phyloP scores from a whole-genome alignment of 306 rosid species.

The Casuarina cunninghamiana region DNA sequence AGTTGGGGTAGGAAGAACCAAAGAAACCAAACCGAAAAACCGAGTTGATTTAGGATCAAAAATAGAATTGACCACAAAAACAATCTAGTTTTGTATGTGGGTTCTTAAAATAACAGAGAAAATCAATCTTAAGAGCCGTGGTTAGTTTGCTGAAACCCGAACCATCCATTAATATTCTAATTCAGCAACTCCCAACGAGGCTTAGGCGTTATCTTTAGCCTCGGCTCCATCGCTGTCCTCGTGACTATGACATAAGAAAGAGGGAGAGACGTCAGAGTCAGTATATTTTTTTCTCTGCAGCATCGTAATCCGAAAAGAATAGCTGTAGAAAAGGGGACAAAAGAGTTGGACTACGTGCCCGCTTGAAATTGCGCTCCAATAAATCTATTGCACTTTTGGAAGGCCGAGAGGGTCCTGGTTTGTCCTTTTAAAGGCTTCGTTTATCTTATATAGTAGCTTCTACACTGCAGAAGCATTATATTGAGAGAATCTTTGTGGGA shows the following conservation, averaged over 20 bases:
- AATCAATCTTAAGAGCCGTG: background rate
- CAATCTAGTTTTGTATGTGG: background rate
- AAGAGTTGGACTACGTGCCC: slow-evolving; percentile 40
- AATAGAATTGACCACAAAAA: background rate
- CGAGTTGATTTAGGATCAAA: background rate
- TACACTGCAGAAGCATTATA: background rate
- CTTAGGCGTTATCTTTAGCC: background rate
- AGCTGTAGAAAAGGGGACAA: slow-evolving; percentile 27
- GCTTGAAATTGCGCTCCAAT: slow-evolving; percentile 13
- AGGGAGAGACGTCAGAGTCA: background rate
- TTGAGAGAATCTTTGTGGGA: slow-evolving; percentile 21
- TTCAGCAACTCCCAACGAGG: background rate
- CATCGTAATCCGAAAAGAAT: background rate
- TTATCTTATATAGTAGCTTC: background rate
- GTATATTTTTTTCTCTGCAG: too few relatives aligned
- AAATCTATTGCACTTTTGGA: slow-evolving; percentile 34
- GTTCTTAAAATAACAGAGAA: background rate
- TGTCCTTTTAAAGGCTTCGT: slow-evolving; percentile 10
- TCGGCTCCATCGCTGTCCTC: slow-evolving; percentile 19
- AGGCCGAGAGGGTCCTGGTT: background rate
- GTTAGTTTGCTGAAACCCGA: background rate
- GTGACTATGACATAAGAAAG: background rate
- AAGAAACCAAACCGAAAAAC: background rate
- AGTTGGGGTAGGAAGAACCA: background rate
- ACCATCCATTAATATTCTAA: background rate